Evolutionary conservation across 2,329 filamentous ascomycete species (phyloP).

Genomic region (Trichoderma brevicompactum): DNA sequence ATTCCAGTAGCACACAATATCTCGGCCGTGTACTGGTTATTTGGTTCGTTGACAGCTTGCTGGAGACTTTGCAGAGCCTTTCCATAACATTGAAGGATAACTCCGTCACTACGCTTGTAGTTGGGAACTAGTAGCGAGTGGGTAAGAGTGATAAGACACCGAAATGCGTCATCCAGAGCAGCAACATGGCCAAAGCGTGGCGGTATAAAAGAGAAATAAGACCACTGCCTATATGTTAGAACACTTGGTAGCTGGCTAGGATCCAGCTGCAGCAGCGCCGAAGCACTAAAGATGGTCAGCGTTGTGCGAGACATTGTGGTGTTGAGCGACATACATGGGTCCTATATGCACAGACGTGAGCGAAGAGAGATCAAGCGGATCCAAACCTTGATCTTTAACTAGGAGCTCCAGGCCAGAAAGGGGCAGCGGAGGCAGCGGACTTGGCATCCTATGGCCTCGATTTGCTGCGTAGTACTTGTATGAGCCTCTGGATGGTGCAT

Average conservation of each 20-base stretch:
- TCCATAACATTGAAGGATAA: no score
- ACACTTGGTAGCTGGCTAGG: no score
- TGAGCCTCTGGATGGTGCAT: background rate
- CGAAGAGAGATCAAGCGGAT: background rate
- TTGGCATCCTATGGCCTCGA: background rate
- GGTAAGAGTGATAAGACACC: no score
- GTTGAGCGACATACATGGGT: background rate
- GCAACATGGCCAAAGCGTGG: background rate
- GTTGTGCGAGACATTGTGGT: no score
- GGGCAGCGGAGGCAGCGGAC: background rate
- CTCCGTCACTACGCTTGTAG: no score
- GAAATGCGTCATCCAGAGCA: no score
- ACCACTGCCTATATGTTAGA: no score
- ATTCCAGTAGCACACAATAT: no score
- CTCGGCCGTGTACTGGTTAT: no score
- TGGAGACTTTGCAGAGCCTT: no score
- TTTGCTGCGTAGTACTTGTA: background rate
- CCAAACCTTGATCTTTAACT: background rate
- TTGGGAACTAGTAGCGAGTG: no score
- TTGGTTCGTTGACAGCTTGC: no score
- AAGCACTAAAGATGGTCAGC: background rate
- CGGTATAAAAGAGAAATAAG: background rate
- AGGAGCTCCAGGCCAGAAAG: background rate
- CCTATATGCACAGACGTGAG: slow-evolving; percentile 9
- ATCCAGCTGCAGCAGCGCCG: background rate